Percentiles rank a stretch among this genome's conserved stretches.
These are phyloP conservation scores for Afroboletus lepidellus DNA, from an alignment of 1,284 basidiomycete species.

Conservation along the genomic window DNA sequence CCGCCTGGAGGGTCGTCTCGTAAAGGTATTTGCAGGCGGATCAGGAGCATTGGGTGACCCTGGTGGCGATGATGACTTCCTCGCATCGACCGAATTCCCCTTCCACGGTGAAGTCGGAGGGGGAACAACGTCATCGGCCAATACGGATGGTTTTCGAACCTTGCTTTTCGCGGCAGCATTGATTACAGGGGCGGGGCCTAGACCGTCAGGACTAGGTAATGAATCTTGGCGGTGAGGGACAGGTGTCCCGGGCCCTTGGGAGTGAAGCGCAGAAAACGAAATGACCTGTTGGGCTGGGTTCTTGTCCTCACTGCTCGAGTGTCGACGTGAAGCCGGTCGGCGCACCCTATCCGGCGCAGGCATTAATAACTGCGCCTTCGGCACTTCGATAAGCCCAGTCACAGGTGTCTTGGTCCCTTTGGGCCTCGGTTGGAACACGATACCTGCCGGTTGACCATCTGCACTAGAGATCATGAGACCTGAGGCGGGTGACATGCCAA, in stretches of 20 bases:
- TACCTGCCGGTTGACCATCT: slow-evolving; percentile 89
- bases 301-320: slow-evolving; percentile 30
- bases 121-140: slow-evolving; percentile 27
- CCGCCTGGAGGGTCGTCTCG: slow-evolving; percentile 30
- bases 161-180: slow-evolving; percentile 22
- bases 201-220: slow-evolving; percentile 24
- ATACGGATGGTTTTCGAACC: slow-evolving; percentile 29
- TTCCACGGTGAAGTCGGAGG: slow-evolving; percentile 28
- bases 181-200: slow-evolving; percentile 2
- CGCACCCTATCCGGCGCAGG: slow-evolving; percentile 30
- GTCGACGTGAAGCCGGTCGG: slow-evolving; percentile 28
- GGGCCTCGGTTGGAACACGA: slow-evolving; percentile 86
- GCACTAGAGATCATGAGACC: slow-evolving; percentile 91
- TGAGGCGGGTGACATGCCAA: slow-evolving; percentile 76
- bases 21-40: slow-evolving; percentile 24
- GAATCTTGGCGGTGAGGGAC: slow-evolving; percentile 27
- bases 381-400: slow-evolving; percentile 15
- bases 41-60: slow-evolving; percentile 32
- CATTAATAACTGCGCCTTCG: slow-evolving; percentile 39
- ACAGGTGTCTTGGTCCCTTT: slow-evolving; percentile 36
- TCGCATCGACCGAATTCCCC: slow-evolving; percentile 27
- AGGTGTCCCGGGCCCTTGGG: slow-evolving; percentile 15
- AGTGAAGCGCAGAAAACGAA: slow-evolving; percentile 37
- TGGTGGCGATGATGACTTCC: slow-evolving; percentile 38
- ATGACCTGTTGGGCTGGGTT: slow-evolving; percentile 22